A percentile compares a stretch with the other conserved stretches of the same genome.
Evolutionary conservation across 176 grass and related monocot species (phyloP).

Genomic region (Raddia guianensis): DNA sequence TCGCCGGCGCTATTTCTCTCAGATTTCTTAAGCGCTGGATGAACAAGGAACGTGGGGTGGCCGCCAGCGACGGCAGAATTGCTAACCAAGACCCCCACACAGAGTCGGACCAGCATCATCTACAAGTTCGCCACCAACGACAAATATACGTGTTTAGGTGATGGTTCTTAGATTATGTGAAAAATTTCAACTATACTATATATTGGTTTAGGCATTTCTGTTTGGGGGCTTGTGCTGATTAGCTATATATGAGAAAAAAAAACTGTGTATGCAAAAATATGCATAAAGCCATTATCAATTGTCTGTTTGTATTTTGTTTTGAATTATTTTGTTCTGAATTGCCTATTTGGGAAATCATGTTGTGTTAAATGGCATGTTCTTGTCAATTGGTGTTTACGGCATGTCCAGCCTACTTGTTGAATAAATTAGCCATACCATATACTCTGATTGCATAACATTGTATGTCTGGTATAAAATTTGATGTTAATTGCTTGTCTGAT

Average conservation of each 20-base stretch:
- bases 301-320: too few species aligned
- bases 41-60: too few species aligned
- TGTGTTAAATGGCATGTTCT: not conserved
- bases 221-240: not conserved
- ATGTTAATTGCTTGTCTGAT: not conserved
- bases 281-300: not conserved
- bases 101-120: too few species aligned
- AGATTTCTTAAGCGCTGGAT: too few species aligned
- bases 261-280: not conserved
- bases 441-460: not conserved
- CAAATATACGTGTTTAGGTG: not conserved
- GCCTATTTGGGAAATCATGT: not conserved
- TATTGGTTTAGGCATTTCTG: conserved; percentile 16
- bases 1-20: too few species aligned
- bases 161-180: not conserved
- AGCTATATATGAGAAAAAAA: not conserved
- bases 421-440: not conserved
- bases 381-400: not conserved
- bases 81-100: too few species aligned
- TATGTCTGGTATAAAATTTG: not conserved
- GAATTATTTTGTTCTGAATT: not conserved
- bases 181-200: not conserved
- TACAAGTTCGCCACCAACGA: too few species aligned
- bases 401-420: not conserved
- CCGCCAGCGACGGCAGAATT: too few species aligned